A percentile compares a stretch with the other conserved stretches of the same genome.
Conservation (phyloP, 2,329 filamentous ascomycete species). For the Microdochium bolleyi region DNA sequence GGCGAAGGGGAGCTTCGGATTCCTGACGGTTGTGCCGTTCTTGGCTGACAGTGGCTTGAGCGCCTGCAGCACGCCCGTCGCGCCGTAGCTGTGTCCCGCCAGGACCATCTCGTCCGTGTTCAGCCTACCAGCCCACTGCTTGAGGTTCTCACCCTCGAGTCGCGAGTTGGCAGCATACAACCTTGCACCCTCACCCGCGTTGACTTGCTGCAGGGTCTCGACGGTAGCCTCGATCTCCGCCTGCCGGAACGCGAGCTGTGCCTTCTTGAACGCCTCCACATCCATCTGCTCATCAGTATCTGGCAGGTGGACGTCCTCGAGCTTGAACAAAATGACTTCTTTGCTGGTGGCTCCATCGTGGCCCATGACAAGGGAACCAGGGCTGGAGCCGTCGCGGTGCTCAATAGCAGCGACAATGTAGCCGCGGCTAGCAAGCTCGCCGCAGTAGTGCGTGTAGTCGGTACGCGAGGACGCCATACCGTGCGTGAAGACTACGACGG, state of each 20-base stretch:
- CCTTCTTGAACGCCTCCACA: slow-evolving; percentile 28
- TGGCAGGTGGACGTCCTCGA: slow-evolving; percentile 23
- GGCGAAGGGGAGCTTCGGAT: slow-evolving; percentile 34
- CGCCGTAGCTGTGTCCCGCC: slow-evolving; percentile 58
- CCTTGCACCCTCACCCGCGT: slow-evolving; percentile 26
- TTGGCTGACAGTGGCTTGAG: slow-evolving; percentile 26
- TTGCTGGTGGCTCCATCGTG: slow-evolving; percentile 18
- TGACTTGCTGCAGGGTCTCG: slow-evolving; percentile 28
- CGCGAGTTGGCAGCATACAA: slow-evolving; percentile 33
- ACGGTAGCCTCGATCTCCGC: slow-evolving; percentile 40
- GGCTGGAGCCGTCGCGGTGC: slow-evolving; percentile 43
- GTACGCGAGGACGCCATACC: slow-evolving; percentile 41
- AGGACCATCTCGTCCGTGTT: slow-evolving; percentile 47
- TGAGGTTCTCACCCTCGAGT: slow-evolving; percentile 35
- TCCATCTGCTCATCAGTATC: slow-evolving; percentile 18
- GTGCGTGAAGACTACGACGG: slow-evolving; percentile 43
- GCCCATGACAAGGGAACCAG: slow-evolving; percentile 31
- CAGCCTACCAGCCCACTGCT: slow-evolving; percentile 43
- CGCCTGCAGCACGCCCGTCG: slow-evolving; percentile 53
- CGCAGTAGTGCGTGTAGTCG: slow-evolving; percentile 43
- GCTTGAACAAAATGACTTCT: neutral
- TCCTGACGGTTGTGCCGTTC: slow-evolving; percentile 16
- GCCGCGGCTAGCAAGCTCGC: slow-evolving; percentile 40
- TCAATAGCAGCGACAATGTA: slow-evolving; percentile 41
- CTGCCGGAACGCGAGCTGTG: slow-evolving; percentile 41